Evolutionary conservation across 371 early-diverging fungal genomes (phyloP), one percentile per base, ranked within the genome.

Genomic region (Mucor saturninus): DNA sequence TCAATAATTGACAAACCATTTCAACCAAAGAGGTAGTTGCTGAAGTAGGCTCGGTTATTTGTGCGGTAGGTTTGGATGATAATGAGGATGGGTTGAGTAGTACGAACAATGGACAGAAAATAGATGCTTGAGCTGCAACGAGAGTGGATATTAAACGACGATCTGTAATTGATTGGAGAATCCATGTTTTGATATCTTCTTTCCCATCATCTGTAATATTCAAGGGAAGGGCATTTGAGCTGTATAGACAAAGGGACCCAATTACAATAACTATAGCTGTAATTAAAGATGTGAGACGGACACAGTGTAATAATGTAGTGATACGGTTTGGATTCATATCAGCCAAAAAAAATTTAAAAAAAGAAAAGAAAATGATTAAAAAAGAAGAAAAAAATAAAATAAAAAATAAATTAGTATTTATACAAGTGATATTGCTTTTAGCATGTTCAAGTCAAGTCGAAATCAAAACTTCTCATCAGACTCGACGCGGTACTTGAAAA

Each of bases 91-190:
- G 49, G 10, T 37, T 54, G 1, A 69, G 15, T 10, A 79, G 39
- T 14, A 74, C 46, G 26, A 81, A 71, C 0, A 81, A 46, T 11
- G 78, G 75, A 38, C 78, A 81, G 37, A 81, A 57, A 11, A 75
- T 72, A 26, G 81, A 77, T 3, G 77, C 78, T 32, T 77, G 81
- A 13, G 76, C 70, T 9, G 81, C 76, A 8, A 81, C 78, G 15
- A 81, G 51, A 0, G 78, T 81, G 0, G 81, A 72, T 21, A 81
- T 81, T 26, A 81, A 54, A n/a, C 75, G 65, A 45, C 78, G 61
- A 39, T 81, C 81, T 51, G 73, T 68, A 2, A 78, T 67, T 21
- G 76, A 67, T 42, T 77, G 77, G 10, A 54, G 52, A 0, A 62
- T 59, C 59, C 64, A 64, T 45, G 53, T 43, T 6, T 37, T 40